These are phyloP conservation scores for Moesziomyces globuligerus DNA, from an alignment of 1,284 basidiomycete species.

Conservation along the genomic window DNA sequence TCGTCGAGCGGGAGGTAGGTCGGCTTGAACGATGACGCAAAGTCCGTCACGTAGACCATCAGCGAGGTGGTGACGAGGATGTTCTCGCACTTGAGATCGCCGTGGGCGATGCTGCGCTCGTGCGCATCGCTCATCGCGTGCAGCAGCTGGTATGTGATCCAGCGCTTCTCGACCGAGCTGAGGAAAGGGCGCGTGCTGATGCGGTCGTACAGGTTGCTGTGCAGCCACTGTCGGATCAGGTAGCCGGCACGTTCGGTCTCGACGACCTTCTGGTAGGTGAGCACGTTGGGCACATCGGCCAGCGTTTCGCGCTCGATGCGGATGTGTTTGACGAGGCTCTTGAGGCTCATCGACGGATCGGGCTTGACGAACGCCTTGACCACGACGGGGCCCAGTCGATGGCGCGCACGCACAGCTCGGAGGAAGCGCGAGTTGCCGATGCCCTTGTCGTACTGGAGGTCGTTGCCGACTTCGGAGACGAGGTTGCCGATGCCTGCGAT, in stretches of 20 bases:
- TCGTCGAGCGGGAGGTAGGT: constrained; percentile 95
- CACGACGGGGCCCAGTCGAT: constrained; percentile 77
- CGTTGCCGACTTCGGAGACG: constrained; percentile 56
- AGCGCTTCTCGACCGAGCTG: constrained; percentile 91
- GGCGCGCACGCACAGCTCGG: constrained; percentile 85
- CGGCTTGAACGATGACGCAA: constrained; percentile 92
- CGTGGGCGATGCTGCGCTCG: constrained; percentile 83
- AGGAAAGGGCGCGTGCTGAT: constrained; percentile 98
- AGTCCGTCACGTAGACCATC: constrained; percentile 94
- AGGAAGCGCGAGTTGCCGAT: constrained; percentile 92
- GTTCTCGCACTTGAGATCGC: constrained; percentile 98
- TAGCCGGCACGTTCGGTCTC: constrained; percentile 98
- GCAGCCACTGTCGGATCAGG: constrained; percentile 91
- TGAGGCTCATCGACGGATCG: constrained; percentile 77
- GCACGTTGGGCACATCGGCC: constrained; percentile 84
- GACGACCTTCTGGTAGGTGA: constrained; percentile 87
- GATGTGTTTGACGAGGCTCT: constrained; percentile 76
- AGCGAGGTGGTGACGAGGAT: constrained; percentile 96
- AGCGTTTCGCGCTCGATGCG: constrained; percentile 85
- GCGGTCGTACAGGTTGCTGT: constrained; percentile 93
- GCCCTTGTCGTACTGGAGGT: constrained; percentile 68
- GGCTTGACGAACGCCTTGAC: constrained; percentile 86
- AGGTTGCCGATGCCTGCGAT: constrained; percentile 57
- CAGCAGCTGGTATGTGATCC: constrained; percentile 95
- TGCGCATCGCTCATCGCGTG: constrained; percentile 84